These are phyloP conservation scores for Tuber magnatum DNA, from an alignment of 495 filamentous ascomycete species.

Conservation along the genomic window DNA sequence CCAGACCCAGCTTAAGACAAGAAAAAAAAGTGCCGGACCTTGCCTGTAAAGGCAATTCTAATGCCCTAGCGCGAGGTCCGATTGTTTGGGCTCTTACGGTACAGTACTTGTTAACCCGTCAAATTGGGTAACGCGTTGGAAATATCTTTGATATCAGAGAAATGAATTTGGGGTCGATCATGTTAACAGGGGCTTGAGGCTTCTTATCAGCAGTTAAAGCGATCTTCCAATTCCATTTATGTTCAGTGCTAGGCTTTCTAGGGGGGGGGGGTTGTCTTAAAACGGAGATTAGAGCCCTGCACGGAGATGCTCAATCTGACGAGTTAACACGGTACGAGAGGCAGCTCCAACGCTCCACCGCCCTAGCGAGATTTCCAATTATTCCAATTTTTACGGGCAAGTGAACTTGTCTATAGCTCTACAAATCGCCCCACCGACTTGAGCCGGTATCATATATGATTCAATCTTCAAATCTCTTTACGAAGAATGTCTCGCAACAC, in stretches of 20 bases:
- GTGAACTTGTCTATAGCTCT: background rate
- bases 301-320: background rate
- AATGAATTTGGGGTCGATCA: background rate
- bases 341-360: background rate
- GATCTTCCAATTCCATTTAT: background rate
- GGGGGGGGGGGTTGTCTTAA: background rate
- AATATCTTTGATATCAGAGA: background rate
- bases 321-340: background rate
- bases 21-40: no score
- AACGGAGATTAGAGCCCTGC: no score
- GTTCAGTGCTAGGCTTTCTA: background rate
- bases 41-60: no score
- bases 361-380: background rate
- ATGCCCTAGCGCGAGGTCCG: no score
- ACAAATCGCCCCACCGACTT: background rate
- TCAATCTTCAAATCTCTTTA: background rate
- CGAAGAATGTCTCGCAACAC: constrained; percentile 8
- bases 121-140: no score
- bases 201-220: background rate
- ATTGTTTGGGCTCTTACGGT: no score
- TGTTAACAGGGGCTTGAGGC: background rate
- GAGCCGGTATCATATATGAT: background rate
- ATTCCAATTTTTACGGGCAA: background rate
- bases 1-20: no score
- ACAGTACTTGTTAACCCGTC: no score